Evolutionary conservation across 495 filamentous ascomycete species (phyloP), one percentile per base, ranked within the genome.

Genomic region (Hypoxylon perforatum): DNA sequence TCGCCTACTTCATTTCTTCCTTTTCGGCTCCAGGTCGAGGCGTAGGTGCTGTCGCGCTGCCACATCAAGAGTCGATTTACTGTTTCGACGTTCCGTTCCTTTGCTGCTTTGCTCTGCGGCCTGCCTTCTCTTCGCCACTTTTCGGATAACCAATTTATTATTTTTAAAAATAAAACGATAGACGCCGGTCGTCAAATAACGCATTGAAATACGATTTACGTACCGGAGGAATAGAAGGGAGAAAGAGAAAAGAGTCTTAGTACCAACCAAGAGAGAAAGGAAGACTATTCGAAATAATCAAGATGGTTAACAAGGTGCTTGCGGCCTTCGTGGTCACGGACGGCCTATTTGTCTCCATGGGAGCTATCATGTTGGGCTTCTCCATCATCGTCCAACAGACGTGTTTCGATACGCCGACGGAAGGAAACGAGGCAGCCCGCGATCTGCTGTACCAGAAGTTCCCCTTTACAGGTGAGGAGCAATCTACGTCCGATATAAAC

Each of bases 341-440:
- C 70, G 58, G 84, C 63, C 75, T 92, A 70, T 90, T 92, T 74
- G 77, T 88, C 17, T 72, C 79, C 17, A 86, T 86, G 58, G 90
- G 90, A 64, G 82, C 81, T 53, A 78, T 92, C 53, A 80, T 91
- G 61, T 69, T 91, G 56, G 83, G 80, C 54, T 88, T 89, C 65
- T 85, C 87, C 18, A 67, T 91, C 67, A 79, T 88, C 60, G 81
- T 82, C 57, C 56, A 84, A 81, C 77, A 82, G 78, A 76, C 78
- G 72, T 66, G 78, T 74, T 67, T 77, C 80, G 73, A 78, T 73
- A 28, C 67, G 65, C 61, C 79, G 63, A 55, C 77, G 69, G 61
- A 90, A 75, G 71, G 77, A 75, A 52, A 76, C 74, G 61, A 88
- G 78, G 87, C 89, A 15, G 88, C 89, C 30, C 78, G 83, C 51